Percentiles rank a stretch among this genome's conserved stretches.
phyloP scores from a whole-genome alignment of 148 eudicot species.

The Amaranthus palmeri region DNA sequence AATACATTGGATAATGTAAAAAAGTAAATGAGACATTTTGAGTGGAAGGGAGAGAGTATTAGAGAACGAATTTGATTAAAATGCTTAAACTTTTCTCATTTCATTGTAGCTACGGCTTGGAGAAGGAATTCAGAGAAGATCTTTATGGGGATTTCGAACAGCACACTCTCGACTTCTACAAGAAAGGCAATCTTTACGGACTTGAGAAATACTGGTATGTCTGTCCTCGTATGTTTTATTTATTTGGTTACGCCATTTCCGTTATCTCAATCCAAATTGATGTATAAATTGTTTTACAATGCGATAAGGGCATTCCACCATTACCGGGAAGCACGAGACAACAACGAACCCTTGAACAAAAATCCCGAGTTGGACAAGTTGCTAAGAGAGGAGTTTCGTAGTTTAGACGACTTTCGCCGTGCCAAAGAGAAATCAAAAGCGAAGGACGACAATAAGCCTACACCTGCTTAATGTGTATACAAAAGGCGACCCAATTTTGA shows the following conservation, averaged over 20 bases:
- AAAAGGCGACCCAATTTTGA: slow-evolving; percentile 15
- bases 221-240: neutral
- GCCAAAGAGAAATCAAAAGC: slow-evolving; percentile 37
- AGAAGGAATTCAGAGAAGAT: slow-evolving; percentile 76
- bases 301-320: slow-evolving; percentile 86
- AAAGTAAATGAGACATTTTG: no score
- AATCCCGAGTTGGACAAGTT: slow-evolving; percentile 55
- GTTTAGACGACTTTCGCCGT: slow-evolving; percentile 61
- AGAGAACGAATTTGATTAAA: no score
- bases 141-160: slow-evolving; percentile 74
- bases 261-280: neutral
- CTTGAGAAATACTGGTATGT: slow-evolving; percentile 92
- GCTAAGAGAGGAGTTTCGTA: slow-evolving; percentile 55
- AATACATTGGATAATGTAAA: no score
- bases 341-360: slow-evolving; percentile 49
- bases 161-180: slow-evolving; percentile 64
- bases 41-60: no score
- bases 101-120: slow-evolving; percentile 77
- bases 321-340: slow-evolving; percentile 42
- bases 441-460: slow-evolving; percentile 21
- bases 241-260: neutral
- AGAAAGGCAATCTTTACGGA: slow-evolving; percentile 84
- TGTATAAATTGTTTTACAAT: slow-evolving; percentile 1
- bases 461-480: neutral
- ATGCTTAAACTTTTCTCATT: slow-evolving; percentile 17